These are phyloP conservation scores for Nannochloropsis oceanica DNA, from an alignment of 108 stramenopile species.

Conservation along the genomic window DNA sequence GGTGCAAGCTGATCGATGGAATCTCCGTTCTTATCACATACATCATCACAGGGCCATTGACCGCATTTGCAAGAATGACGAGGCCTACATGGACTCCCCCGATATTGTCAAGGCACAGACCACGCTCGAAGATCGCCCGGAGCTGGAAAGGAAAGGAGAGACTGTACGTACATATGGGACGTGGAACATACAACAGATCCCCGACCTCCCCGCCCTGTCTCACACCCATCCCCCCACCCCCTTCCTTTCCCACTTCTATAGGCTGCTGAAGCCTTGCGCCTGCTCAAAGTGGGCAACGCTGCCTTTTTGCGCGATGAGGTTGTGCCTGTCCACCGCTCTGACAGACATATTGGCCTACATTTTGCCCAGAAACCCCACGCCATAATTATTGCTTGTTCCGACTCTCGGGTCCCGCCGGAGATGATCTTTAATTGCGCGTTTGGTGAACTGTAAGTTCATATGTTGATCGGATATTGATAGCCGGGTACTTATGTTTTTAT, in stretches of 20 bases:
- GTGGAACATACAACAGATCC: background rate
- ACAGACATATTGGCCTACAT: background rate
- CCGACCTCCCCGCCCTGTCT: too few species aligned
- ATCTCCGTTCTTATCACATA: background rate
- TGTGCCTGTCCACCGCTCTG: background rate
- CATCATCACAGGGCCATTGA: background rate
- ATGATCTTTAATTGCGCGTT: background rate
- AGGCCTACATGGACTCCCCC: background rate
- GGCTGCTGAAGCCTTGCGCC: background rate
- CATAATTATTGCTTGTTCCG: background rate
- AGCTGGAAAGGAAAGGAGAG: background rate
- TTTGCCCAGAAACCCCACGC: background rate
- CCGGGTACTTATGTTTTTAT: background rate
- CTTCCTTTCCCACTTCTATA: background rate
- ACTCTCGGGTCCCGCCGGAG: background rate
- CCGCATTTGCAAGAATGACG: background rate
- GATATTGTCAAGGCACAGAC: background rate
- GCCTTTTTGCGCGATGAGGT: background rate
- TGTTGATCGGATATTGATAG: background rate
- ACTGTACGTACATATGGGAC: background rate
- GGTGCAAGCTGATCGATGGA: background rate
- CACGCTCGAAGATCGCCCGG: background rate
- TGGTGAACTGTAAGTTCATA: background rate
- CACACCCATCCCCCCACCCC: too few species aligned
- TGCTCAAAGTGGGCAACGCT: background rate